phyloP scores from a whole-genome alignment of 164 flowering plant genomes.

The Aristolochia contorta region DNA sequence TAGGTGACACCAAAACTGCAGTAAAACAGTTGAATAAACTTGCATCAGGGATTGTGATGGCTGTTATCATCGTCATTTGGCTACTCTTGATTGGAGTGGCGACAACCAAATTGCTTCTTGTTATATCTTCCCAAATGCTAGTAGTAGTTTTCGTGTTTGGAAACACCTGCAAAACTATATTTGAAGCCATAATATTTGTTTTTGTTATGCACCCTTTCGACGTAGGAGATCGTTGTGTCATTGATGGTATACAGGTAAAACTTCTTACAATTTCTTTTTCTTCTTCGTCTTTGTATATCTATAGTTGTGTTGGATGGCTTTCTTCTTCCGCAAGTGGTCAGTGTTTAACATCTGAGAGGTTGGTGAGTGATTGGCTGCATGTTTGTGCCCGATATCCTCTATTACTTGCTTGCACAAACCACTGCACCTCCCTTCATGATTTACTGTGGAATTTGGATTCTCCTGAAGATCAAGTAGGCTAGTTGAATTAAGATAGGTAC shows the following conservation, averaged over 20 bases:
- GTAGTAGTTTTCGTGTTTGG: constrained; percentile 70
- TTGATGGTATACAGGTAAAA: constrained; percentile 88
- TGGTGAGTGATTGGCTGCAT: too few relatives aligned
- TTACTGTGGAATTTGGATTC: too few relatives aligned
- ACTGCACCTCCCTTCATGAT: too few relatives aligned
- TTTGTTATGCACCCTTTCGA: constrained; percentile 94
- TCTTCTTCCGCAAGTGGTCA: too few relatives aligned
- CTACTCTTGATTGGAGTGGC: constrained; percentile 61
- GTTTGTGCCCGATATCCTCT: too few relatives aligned
- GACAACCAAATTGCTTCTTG: constrained; percentile 58
- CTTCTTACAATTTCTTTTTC: neutral
- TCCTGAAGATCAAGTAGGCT: too few relatives aligned
- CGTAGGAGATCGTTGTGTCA: constrained; percentile 91
- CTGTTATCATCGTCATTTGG: constrained; percentile 47
- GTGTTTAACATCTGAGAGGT: too few relatives aligned
- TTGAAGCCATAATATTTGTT: constrained; percentile 83
- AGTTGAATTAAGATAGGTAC: too few relatives aligned
- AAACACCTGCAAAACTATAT: constrained; percentile 60
- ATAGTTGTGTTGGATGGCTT: too few relatives aligned
- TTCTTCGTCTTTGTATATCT: neutral
- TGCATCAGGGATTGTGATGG: constrained; percentile 28
- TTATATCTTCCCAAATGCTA: constrained; percentile 71
- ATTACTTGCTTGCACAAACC: too few relatives aligned
- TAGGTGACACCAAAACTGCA: constrained; percentile 85
- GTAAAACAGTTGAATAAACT: constrained; percentile 69